These are phyloP conservation scores for Tetrahymena borealis DNA, from an alignment of 73 alveolate species.

Conservation along the genomic window DNA sequence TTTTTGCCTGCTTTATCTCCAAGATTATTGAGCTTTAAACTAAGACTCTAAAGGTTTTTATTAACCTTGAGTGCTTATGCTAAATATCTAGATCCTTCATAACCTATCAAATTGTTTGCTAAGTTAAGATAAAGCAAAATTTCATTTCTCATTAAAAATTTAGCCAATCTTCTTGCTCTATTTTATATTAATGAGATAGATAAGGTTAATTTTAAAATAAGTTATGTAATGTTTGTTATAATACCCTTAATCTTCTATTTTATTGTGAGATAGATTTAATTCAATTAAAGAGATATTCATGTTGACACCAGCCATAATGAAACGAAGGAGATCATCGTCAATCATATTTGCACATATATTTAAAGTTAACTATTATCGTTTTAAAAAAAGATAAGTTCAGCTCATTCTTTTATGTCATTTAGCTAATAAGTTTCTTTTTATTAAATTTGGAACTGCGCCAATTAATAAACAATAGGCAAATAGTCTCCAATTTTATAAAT, in stretches of 20 bases:
- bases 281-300: conserved; percentile 53
- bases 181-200: not conserved
- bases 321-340: conserved; percentile 45
- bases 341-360: conserved; percentile 45
- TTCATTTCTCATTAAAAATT: conserved; percentile 56
- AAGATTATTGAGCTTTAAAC: conserved; percentile 60
- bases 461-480: not conserved
- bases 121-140: conserved; percentile 59
- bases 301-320: conserved; percentile 43
- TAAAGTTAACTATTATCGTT: conserved; percentile 7
- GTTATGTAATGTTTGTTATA: not conserved
- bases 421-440: not conserved
- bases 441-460: not conserved
- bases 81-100: conserved; percentile 73
- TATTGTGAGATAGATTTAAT: conserved; percentile 73
- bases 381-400: too few relatives aligned
- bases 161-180: conserved; percentile 66
- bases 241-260: conserved; percentile 67
- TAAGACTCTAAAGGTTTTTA: conserved; percentile 51
- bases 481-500: not conserved
- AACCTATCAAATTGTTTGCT: conserved; percentile 70
- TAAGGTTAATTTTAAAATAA: not conserved
- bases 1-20: conserved; percentile 80
- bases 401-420: too few relatives aligned
- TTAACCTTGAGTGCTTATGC: conserved; percentile 69